Percentiles rank a stretch among this genome's conserved stretches.
Conservation (phyloP, 176 grass and related monocot species). For the Raddia distichophylla region DNA sequence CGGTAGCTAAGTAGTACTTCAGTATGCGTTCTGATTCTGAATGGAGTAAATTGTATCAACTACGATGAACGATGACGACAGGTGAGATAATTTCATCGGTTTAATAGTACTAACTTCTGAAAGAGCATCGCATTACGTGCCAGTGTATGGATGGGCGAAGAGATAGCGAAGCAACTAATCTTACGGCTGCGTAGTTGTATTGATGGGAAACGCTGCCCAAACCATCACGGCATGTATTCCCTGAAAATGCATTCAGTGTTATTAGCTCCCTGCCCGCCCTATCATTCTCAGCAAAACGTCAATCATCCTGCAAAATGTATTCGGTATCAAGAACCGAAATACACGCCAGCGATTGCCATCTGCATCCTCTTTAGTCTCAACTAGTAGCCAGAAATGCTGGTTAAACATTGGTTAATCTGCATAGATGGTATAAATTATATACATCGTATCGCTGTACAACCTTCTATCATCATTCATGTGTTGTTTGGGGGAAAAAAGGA, state of each 20-base stretch:
- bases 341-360: neutral
- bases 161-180: too few relatives aligned
- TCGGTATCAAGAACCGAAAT: neutral
- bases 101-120: too few relatives aligned
- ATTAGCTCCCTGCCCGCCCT: neutral
- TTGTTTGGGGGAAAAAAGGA: slow-evolving; percentile 7
- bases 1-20: too few relatives aligned
- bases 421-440: slow-evolving; percentile 31
- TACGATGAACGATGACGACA: neutral
- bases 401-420: slow-evolving; percentile 42
- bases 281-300: neutral
- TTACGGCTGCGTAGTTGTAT: neutral
- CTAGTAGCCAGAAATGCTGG: neutral
- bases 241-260: neutral
- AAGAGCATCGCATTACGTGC: neutral
- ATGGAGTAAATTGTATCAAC: neutral
- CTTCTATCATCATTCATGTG: slow-evolving; percentile 24
- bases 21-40: neutral
- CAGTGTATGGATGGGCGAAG: too few relatives aligned
- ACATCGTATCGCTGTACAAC: slow-evolving; percentile 47
- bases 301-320: too few relatives aligned
- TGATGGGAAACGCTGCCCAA: neutral
- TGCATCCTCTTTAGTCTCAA: neutral
- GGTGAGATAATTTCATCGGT: too few relatives aligned
- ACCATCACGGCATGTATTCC: neutral